Evolutionary conservation across 106 monocot genomes (phyloP).

Genomic region (Hemerocallis citrina): DNA sequence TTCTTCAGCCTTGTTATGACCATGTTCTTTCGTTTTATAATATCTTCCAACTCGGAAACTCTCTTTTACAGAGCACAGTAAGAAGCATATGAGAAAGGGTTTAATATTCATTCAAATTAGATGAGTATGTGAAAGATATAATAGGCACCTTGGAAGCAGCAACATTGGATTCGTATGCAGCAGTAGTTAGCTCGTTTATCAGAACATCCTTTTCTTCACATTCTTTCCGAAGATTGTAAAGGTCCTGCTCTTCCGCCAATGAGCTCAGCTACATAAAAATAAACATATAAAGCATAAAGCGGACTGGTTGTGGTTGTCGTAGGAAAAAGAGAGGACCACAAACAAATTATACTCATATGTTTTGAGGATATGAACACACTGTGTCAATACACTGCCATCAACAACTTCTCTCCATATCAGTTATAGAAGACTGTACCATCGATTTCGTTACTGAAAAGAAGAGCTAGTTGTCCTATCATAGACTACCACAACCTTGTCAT

Average conservation of each 20-base stretch:
- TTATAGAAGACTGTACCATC: no score
- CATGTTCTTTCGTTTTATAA: conserved; percentile 49
- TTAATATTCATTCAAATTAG: neutral
- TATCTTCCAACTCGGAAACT: conserved; percentile 46
- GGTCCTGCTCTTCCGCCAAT: conserved; percentile 57
- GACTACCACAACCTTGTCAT: no score
- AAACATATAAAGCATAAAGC: no score
- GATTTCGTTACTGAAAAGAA: no score
- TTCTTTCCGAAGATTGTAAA: conserved; percentile 71
- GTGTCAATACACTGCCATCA: no score
- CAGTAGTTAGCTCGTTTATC: conserved; percentile 59
- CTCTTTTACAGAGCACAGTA: conserved; percentile 19
- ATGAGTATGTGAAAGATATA: neutral
- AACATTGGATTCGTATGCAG: conserved; percentile 33
- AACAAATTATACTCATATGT: no score
- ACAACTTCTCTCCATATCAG: no score
- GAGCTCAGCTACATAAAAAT: conserved; percentile 28
- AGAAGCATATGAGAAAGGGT: neutral
- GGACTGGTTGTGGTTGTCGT: no score
- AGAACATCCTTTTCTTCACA: conserved; percentile 81
- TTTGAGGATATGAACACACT: no score
- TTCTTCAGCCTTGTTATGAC: conserved; percentile 54
- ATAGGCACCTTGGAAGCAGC: conserved; percentile 56
- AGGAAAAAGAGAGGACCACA: neutral
- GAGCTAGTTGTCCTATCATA: no score